Conservation (phyloP, 2,329 filamentous ascomycete species). For the Claviceps maximensis region DNA sequence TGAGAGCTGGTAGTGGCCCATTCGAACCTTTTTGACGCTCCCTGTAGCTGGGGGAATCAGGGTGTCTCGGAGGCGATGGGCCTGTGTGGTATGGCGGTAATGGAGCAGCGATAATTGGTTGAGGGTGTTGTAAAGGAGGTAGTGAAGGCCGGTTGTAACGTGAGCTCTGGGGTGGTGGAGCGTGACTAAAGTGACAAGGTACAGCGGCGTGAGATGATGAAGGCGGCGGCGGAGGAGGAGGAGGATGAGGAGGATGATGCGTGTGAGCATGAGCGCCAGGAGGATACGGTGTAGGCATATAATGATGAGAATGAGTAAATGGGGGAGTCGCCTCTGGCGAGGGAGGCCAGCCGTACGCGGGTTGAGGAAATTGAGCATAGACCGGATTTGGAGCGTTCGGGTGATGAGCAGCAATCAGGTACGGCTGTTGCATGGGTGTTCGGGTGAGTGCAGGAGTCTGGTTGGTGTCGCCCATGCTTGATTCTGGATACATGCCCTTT, state of each 20-base stretch:
- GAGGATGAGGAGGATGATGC: too few relatives aligned
- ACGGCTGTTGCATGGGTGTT: constrained; percentile 46
- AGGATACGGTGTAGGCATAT: constrained; percentile 25
- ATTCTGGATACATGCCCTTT: constrained; percentile 96
- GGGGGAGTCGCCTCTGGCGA: constrained; percentile 42
- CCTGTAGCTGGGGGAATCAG: constrained; percentile 31
- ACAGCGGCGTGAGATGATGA: constrained; percentile 16
- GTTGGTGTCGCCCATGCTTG: constrained; percentile 74
- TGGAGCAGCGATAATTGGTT: constrained; percentile 11
- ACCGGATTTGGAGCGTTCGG: constrained; percentile 17
- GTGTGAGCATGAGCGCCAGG: constrained; percentile 14
- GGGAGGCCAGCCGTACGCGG: constrained; percentile 40
- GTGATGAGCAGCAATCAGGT: constrained; percentile 22
- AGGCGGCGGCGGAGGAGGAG: constrained; percentile 11
- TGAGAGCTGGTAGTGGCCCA: constrained; percentile 31
- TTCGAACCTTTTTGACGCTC: constrained; percentile 31
- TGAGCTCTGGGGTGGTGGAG: constrained; percentile 1
- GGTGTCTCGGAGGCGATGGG: constrained; percentile 21
- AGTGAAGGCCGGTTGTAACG: constrained; percentile 23
- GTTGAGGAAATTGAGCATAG: constrained; percentile 29
- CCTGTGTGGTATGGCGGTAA: constrained; percentile 20
- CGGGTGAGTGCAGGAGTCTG: constrained; percentile 71
- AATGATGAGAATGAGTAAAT: constrained; percentile 36
- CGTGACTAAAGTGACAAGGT: constrained; percentile 14
- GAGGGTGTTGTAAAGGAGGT: constrained; percentile 22